phyloP scores from a whole-genome alignment of 106 monocot species.

The Apostasia shenzhenica region DNA sequence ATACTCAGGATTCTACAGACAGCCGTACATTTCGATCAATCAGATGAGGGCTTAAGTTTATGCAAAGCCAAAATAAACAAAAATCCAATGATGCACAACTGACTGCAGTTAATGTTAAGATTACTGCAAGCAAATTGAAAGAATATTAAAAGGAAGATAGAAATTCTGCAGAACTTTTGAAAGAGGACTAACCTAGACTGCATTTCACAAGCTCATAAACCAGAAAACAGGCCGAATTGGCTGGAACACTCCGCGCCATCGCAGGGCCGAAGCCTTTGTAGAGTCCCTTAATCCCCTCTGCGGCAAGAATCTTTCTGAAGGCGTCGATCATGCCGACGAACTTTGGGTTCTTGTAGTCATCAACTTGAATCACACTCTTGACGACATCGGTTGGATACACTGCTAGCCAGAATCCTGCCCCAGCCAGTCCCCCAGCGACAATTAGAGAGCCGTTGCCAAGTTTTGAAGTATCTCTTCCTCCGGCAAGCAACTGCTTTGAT shows the following conservation, averaged over 20 bases:
- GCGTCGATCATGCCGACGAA: constrained; percentile 40
- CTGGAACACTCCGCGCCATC: constrained; percentile 53
- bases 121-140: too few relatives aligned
- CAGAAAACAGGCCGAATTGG: constrained; percentile 55
- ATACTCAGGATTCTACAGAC: too few relatives aligned
- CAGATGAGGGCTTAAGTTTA: too few relatives aligned
- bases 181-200: constrained; percentile 17
- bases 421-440: constrained; percentile 46
- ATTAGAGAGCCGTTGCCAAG: constrained; percentile 36
- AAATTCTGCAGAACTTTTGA: too few relatives aligned
- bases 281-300: constrained; percentile 47
- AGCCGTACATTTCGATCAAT: too few relatives aligned
- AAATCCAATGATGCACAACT: too few relatives aligned
- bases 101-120: too few relatives aligned
- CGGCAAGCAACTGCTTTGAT: constrained; percentile 38
- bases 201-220: constrained; percentile 43
- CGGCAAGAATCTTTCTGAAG: constrained; percentile 39
- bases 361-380: constrained; percentile 56
- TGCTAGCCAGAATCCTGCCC: constrained; percentile 34
- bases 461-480: constrained; percentile 35
- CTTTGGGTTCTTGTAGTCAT: constrained; percentile 49
- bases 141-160: too few relatives aligned
- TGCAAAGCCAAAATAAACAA: too few relatives aligned
- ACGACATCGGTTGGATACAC: constrained; percentile 61
- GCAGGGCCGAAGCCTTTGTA: constrained; percentile 57